phyloP scores from a whole-genome alignment of 1,284 basidiomycete species.

The Malassezia obtusa region DNA sequence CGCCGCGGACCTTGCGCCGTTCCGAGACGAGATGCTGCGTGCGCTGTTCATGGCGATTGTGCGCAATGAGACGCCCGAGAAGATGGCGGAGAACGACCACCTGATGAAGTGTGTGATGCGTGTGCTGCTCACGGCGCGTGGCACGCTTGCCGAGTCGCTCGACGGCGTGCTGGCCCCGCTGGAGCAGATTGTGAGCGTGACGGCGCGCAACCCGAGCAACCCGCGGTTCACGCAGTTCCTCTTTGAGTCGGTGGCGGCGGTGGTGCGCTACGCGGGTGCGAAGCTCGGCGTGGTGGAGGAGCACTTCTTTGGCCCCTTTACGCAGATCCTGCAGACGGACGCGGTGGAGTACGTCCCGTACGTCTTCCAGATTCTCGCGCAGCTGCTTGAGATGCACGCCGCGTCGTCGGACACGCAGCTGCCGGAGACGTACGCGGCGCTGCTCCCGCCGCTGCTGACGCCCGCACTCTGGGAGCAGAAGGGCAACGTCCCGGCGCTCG shows the following conservation, averaged over 20 bases:
- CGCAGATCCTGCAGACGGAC: slow-evolving; percentile 76
- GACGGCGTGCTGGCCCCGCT: slow-evolving; percentile 64
- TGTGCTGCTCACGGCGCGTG: slow-evolving; percentile 76
- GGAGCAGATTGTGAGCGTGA: slow-evolving; percentile 70
- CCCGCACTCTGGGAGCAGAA: slow-evolving; percentile 85
- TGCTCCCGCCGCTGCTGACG: slow-evolving; percentile 74
- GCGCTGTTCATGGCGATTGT: slow-evolving; percentile 74
- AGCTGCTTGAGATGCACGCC: slow-evolving; percentile 78
- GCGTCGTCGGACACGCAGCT: slow-evolving; percentile 49
- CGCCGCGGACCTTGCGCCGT: slow-evolving; percentile 72
- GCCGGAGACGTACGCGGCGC: slow-evolving; percentile 66
- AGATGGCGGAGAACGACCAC: slow-evolving; percentile 94
- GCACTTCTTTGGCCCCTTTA: slow-evolving; percentile 70
- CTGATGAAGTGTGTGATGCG: slow-evolving; percentile 98
- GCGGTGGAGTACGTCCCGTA: slow-evolving; percentile 96
- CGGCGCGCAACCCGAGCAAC: slow-evolving; percentile 92
- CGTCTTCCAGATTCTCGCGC: slow-evolving; percentile 89
- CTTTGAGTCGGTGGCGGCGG: slow-evolving; percentile 84
- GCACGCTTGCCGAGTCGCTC: slow-evolving; percentile 63
- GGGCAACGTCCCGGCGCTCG: slow-evolving; percentile 89
- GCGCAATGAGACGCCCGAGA: slow-evolving; percentile 71
- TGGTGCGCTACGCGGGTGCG: slow-evolving; percentile 70
- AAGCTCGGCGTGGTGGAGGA: slow-evolving; percentile 64
- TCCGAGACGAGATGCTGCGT: slow-evolving; percentile 66
- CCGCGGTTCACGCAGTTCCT: slow-evolving; percentile 95